Evolutionary conservation across 495 filamentous ascomycete species (phyloP), one percentile per base, ranked within the genome.

Genomic region (Penicillium canescens): DNA sequence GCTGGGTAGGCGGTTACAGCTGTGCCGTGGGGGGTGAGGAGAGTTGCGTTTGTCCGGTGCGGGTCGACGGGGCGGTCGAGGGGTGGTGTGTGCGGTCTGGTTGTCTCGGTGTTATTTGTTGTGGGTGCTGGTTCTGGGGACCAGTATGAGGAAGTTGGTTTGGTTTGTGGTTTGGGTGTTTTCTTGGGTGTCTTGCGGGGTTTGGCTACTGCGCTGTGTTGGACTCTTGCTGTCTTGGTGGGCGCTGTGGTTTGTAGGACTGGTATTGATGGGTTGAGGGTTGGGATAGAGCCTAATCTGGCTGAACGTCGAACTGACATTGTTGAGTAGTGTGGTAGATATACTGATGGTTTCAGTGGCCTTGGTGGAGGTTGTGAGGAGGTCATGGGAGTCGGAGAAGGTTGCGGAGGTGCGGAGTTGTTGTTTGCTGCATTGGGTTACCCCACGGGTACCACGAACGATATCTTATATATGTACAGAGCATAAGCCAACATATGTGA

Each of bases 21-120:
- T 11, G 88, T 88, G 46, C 90, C 91, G 60, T 87, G 79, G 0
- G 92, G 90, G 0, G 91, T 93, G 14, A 90, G 73, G 42, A 97
- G 81, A 7, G 86, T 83, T 34, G 89, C 91, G 66, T 95, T 93
- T 40, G 83, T 87, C 46, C 67, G 63, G 57, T 86, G 81, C 21
- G 83, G 83, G 52, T 83, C 80, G 28, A 82, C 82, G n/a, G 82
- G 82, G 18, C 84, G 80, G 42, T 82, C 68, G 23, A 74, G 68
- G 1, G 72, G 71, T 21, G 77, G 78, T 14, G 74, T 79, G 26
- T 60, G 42, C 37, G 54, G 65, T 61, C 69, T 69, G 60, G 46
- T 50, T 31, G 46, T 66, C 26, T 42, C 13, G 47, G 34, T 26
- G 55, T 52, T 55, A 45, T 55, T 40, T 51, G 50, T 51, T 45